Evolutionary conservation across 257 asterid species (phyloP).

Genomic region (Henckelia pumila): DNA sequence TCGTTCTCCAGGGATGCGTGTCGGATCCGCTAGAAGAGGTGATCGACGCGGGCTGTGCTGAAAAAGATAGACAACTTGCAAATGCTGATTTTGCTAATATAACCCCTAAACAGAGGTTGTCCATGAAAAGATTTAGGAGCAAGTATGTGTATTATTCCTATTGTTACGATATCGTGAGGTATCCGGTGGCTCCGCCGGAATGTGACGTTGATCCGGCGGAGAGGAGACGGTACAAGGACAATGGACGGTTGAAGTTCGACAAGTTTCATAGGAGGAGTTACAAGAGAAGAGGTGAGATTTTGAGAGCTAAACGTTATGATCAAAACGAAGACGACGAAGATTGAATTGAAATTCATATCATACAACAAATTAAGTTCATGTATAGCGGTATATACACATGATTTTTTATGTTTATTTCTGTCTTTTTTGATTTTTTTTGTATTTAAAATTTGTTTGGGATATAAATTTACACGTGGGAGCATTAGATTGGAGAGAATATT

Average conservation of each 20-base stretch:
- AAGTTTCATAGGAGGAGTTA: conserved; percentile 39
- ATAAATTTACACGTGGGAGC: conserved; percentile 6
- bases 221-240: conserved; percentile 48
- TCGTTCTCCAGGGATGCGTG: conserved; percentile 72
- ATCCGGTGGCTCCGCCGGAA: conserved; percentile 58
- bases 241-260: conserved; percentile 61
- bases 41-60: conserved; percentile 31
- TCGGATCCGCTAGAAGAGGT: conserved; percentile 66
- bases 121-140: conserved; percentile 60
- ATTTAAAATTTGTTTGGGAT: conserved; percentile 19
- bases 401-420: conserved; percentile 14
- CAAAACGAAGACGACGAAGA: conserved; percentile 36
- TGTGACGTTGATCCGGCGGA: conserved; percentile 61
- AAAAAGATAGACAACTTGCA: conserved; percentile 32
- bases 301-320: conserved; percentile 32
- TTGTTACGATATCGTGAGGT: conserved; percentile 66
- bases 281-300: conserved; percentile 41
- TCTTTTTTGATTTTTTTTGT: neutral
- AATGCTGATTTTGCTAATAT: conserved; percentile 39
- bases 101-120: conserved; percentile 44
- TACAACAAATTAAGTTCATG: too few relatives aligned
- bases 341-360: conserved; percentile 31
- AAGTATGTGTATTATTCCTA: conserved; percentile 78
- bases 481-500: conserved; percentile 22
- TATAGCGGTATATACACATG: conserved; percentile 12